Evolutionary conservation across 345 rosid genomes (phyloP), one percentile per base, ranked within the genome.

Genomic region (Anastatica hierochuntica): DNA sequence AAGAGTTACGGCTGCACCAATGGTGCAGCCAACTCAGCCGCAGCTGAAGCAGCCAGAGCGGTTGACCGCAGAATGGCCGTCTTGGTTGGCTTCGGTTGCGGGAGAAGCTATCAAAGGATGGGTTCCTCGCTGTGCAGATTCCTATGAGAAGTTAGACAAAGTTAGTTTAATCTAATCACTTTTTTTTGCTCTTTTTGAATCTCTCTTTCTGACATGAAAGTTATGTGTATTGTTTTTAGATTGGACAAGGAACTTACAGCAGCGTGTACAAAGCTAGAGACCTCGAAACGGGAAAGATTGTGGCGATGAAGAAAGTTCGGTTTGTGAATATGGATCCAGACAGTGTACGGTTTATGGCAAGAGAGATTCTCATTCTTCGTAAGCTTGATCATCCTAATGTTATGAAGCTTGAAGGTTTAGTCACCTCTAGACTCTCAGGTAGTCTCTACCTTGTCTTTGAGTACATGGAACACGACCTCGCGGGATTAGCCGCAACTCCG

Each of bases 321-420:
- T 90, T 86, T 40, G 90, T 83, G 61, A 86, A 94, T 9, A 74
- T 83, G 38, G 94, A 86, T 73, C 77, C 95, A 3, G 82, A 80
- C 66, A 90, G 98, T 66, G 72, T 84, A 10, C 80, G 84, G 60
- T 90, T 87, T 61, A 90, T 90, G 94, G 98, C 96, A 3, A 84
- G 98, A 49, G 96, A 90, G 74, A 90, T 84, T 52, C 74, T 40
- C 67, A 69, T 80, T 3, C 62, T 89, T 49, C 95, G 74, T 58
- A 77, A 80, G 39, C 78, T 89, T 15, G 80, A 89, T 16, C 97
- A 85, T 45, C 94, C 95, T 4, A 89, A 81, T 49, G 62, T 89
- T 10, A 85, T 89, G 75, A 83, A 75, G 51, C 83, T 89, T 20
- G 84, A 81, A 77, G 95, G 97, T 43, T 37, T 83, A 11, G 97